These are phyloP conservation scores for Fraxinus sp. DNA, from an alignment of 305 asterid genomes.

Conservation along the genomic window DNA sequence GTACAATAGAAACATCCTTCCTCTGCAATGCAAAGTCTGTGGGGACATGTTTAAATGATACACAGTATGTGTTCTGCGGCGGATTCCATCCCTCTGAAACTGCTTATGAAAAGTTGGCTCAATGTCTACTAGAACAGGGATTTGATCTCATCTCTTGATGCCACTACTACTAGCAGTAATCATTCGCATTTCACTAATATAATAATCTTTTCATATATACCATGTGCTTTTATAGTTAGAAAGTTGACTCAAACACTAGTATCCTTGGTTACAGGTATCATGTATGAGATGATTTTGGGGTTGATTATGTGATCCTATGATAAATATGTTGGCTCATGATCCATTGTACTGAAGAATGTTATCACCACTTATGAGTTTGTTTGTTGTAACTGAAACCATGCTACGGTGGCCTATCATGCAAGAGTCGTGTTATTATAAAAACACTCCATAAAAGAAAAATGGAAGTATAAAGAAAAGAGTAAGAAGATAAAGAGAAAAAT, in stretches of 20 bases:
- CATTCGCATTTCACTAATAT: slow-evolving; percentile 1
- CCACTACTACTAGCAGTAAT: slow-evolving; percentile 12
- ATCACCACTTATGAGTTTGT: background rate
- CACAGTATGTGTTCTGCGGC: slow-evolving; percentile 41
- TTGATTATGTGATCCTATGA: background rate
- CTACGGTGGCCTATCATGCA: background rate
- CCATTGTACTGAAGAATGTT: background rate
- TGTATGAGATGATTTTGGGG: background rate
- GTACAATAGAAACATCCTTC: slow-evolving; percentile 48
- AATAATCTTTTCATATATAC: slow-evolving; percentile 3
- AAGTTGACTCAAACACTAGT: slow-evolving; percentile 2
- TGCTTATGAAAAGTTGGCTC: slow-evolving; percentile 40
- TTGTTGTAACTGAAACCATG: background rate
- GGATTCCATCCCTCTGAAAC: slow-evolving; percentile 45
- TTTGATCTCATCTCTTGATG: slow-evolving; percentile 35
- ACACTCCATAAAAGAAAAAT: background rate
- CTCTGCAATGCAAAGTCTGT: slow-evolving; percentile 52
- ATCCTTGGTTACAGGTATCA: background rate
- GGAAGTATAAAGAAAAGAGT: background rate
- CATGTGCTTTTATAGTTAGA: slow-evolving; percentile 1
- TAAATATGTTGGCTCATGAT: background rate
- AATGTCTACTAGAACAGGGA: slow-evolving; percentile 38
- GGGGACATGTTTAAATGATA: slow-evolving; percentile 67
- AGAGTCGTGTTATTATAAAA: background rate
- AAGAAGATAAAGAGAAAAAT: background rate